Evolutionary conservation across 2,329 filamentous ascomycete genomes (phyloP).

Genomic region (Dendryphion nanum): DNA sequence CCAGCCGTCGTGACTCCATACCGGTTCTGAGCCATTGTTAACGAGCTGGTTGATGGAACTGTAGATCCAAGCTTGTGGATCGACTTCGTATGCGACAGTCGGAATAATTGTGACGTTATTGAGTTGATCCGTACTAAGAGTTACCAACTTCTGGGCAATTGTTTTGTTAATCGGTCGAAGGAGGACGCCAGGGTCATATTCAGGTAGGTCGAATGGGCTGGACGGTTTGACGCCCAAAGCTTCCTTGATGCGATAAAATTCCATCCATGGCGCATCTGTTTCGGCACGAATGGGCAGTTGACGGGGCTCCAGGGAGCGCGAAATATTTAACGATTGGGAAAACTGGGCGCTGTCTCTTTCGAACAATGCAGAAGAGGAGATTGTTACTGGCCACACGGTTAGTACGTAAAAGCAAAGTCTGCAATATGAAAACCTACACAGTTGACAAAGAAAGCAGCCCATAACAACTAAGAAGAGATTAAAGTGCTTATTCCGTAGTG

Average conservation of each 20-base stretch:
- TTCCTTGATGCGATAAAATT: too few relatives aligned
- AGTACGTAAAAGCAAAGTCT: too few relatives aligned
- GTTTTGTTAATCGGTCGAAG: too few relatives aligned
- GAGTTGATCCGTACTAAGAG: too few relatives aligned
- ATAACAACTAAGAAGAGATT: neutral
- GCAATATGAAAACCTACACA: neutral
- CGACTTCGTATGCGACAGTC: too few relatives aligned
- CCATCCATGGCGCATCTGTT: too few relatives aligned
- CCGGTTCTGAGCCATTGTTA: neutral
- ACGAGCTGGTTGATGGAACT: neutral
- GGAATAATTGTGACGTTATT: too few relatives aligned
- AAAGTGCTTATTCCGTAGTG: neutral
- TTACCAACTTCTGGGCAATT: too few relatives aligned
- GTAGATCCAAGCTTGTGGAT: neutral
- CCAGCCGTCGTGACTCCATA: neutral
- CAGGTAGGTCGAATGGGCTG: too few relatives aligned
- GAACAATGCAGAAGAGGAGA: neutral
- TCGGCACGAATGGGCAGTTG: neutral
- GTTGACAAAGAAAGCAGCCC: neutral
- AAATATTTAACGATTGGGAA: neutral
- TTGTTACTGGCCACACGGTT: neutral
- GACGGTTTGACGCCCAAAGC: too few relatives aligned
- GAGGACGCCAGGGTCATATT: too few relatives aligned
- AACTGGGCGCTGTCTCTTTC: neutral
- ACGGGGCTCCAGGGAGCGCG: neutral